Evolutionary conservation across 2,329 filamentous ascomycete genomes (phyloP), one percentile per base, ranked within the genome.

Genomic region (Nigrospora sphaerica): DNA sequence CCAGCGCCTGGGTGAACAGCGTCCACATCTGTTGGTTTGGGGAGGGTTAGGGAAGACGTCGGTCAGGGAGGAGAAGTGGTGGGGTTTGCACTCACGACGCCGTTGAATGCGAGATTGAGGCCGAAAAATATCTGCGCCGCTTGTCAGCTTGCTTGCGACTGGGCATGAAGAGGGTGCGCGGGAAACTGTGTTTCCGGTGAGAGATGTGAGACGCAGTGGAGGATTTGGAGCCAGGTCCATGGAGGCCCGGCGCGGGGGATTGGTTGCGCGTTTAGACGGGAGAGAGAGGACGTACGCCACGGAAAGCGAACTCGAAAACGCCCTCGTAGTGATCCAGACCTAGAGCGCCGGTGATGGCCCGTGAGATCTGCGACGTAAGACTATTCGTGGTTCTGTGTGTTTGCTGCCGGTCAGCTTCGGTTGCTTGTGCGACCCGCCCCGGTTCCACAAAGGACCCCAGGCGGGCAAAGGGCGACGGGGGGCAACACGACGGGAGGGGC

Each of bases 1-100:
- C 81, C n/a, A 92, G 77, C 44, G 87, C 87, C 42, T 80, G 78
- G 7, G 87, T 92, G 69, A 91, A 92, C 41, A 92, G 76, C 0
- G 84, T 81, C 87, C 87, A 92, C 87, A 92, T 92, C 65, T 80
- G 39, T 4, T 12, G 18, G 39, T 34, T 36, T 44, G 46, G 48
- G 38, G 17, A 16, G 12, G 13, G 12, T 14, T 3, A 17, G 16
- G n/a, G 23, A 33, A 6, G 14, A 23, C 28, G 18, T 19, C 14
- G 10, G 9, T 18, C 32, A 42, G 12, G 14, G 18, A 17, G 37
- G 38, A 49, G 43, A 28, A 47, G 35, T n/a, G 45, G 49, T 38
- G 10, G 37, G 46, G 33, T 16, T 35, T 14, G 37, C 4, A 68
- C 75, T 66, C 63, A 82, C 78, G 13, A 88, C 72, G 44, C 79